These are phyloP conservation scores for Pyrenophora seminiperda DNA, from an alignment of 2,329 filamentous ascomycete species.

Conservation along the genomic window DNA sequence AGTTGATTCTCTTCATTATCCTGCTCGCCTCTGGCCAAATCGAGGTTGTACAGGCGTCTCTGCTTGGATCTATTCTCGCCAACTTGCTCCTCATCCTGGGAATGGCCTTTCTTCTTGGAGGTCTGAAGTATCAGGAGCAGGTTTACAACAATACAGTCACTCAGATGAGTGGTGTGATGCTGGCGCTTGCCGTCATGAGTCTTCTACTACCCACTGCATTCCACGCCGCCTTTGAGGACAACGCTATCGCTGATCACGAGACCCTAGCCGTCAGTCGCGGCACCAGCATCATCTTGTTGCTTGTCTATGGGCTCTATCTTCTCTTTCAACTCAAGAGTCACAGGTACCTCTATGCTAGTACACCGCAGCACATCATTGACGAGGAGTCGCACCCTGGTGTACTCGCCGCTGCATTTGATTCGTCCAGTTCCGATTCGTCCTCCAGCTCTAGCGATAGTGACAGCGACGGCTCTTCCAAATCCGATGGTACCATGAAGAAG, in stretches of 20 bases:
- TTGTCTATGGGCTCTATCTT: slow-evolving; percentile 84
- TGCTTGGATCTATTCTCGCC: slow-evolving; percentile 86
- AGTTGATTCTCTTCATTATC: slow-evolving; percentile 58
- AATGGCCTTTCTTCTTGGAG: slow-evolving; percentile 88
- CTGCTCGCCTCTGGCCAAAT: slow-evolving; percentile 69
- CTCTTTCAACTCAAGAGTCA: slow-evolving; percentile 92
- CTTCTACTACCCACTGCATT: slow-evolving; percentile 89
- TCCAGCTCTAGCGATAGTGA: slow-evolving; percentile 56
- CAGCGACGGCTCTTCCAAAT: slow-evolving; percentile 67
- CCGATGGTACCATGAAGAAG: slow-evolving; percentile 74
- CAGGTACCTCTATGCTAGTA: slow-evolving; percentile 88
- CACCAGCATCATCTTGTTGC: slow-evolving; percentile 81
- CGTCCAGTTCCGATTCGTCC: slow-evolving; percentile 62
- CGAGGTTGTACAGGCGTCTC: slow-evolving; percentile 86
- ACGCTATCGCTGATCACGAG: slow-evolving; percentile 65
- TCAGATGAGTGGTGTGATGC: slow-evolving; percentile 91
- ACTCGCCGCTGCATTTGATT: slow-evolving; percentile 79
- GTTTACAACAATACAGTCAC: slow-evolving; percentile 95
- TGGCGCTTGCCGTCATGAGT: slow-evolving; percentile 89
- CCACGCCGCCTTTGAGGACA: slow-evolving; percentile 79
- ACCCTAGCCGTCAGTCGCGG: slow-evolving; percentile 87
- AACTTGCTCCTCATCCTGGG: slow-evolving; percentile 88
- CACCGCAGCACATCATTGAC: slow-evolving; percentile 89
- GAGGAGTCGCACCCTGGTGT: slow-evolving; percentile 88
- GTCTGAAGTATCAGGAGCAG: slow-evolving; percentile 85